Conservation (phyloP, 495 filamentous ascomycete genomes). For the Neurospora sp. region DNA sequence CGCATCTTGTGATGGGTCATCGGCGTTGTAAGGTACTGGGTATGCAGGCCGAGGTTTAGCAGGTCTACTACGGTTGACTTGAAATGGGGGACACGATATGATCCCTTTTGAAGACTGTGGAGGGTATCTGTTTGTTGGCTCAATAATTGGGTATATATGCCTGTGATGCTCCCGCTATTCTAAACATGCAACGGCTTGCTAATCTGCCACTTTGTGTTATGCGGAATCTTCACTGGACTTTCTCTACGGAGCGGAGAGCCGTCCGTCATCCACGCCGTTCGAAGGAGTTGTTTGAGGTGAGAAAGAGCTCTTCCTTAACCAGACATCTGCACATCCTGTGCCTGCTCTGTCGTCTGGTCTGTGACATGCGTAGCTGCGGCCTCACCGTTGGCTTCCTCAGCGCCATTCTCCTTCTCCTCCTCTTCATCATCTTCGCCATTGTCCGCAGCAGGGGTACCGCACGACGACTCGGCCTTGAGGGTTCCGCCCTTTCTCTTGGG, state of each 20-base stretch:
- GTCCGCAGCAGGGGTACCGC: conserved; percentile 7
- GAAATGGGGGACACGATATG: not conserved
- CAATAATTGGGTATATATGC: not conserved
- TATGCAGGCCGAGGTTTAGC: not conserved
- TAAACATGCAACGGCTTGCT: not conserved
- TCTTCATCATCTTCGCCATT: conserved; percentile 16
- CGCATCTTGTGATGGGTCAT: not conserved
- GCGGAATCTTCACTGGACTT: not conserved
- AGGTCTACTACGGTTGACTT: not conserved
- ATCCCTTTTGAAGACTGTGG: not conserved
- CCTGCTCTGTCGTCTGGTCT: not conserved
- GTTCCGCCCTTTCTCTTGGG: conserved; percentile 74
- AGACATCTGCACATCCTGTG: not conserved
- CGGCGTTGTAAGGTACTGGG: not conserved
- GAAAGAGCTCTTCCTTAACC: not conserved
- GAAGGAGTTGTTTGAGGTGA: not conserved
- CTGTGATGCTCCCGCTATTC: not conserved
- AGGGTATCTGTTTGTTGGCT: not conserved
- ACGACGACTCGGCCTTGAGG: conserved; percentile 22
- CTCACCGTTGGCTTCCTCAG: conserved; percentile 11
- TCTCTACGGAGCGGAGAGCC: not conserved
- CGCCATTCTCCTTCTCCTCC: conserved; percentile 15
- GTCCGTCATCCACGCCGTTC: not conserved
- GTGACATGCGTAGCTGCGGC: not conserved
- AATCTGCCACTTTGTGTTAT: not conserved